Evolutionary conservation across 345 rosid species (phyloP).

Genomic region (Moringa oleifera): DNA sequence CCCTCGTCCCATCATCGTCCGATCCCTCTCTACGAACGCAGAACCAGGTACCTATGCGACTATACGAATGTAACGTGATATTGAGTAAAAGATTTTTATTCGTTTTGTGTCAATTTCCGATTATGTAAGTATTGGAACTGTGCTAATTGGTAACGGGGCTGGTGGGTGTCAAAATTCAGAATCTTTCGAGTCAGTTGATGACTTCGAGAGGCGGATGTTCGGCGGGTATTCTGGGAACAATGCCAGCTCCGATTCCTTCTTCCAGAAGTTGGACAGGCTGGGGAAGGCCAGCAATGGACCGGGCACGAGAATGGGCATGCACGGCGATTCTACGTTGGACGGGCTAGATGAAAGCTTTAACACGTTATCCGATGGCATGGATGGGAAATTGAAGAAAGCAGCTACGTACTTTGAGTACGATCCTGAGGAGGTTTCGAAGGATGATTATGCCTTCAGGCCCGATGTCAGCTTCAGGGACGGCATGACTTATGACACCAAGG

Average conservation of each 20-base stretch:
- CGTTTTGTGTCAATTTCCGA: background rate
- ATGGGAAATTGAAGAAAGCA: constrained; percentile 39
- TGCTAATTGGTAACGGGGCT: constrained; percentile 6
- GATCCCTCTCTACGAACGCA: constrained; percentile 30
- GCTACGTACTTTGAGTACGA: constrained; percentile 31
- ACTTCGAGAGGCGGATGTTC: constrained; percentile 35
- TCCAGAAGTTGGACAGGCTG: constrained; percentile 30
- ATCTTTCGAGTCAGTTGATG: constrained; percentile 30
- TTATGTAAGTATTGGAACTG: background rate
- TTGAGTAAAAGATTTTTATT: background rate
- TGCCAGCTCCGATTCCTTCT: constrained; percentile 23
- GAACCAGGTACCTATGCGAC: constrained; percentile 20
- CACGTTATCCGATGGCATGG: constrained; percentile 41
- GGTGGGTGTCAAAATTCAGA: constrained; percentile 8
- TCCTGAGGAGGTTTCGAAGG: constrained; percentile 22
- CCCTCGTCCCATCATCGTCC: constrained; percentile 18
- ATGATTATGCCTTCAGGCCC: constrained; percentile 38
- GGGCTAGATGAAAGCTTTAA: constrained; percentile 20
- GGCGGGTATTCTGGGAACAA: constrained; percentile 23
- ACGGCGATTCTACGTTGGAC: constrained; percentile 6
- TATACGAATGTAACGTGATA: no score
- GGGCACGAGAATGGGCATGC: constrained; percentile 9
- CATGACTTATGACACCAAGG: constrained; percentile 33
- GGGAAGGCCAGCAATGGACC: constrained; percentile 18
- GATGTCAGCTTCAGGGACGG: constrained; percentile 25